phyloP scores from a whole-genome alignment of 192 early-diverging fungal species.

The Backusella morwellensis region DNA sequence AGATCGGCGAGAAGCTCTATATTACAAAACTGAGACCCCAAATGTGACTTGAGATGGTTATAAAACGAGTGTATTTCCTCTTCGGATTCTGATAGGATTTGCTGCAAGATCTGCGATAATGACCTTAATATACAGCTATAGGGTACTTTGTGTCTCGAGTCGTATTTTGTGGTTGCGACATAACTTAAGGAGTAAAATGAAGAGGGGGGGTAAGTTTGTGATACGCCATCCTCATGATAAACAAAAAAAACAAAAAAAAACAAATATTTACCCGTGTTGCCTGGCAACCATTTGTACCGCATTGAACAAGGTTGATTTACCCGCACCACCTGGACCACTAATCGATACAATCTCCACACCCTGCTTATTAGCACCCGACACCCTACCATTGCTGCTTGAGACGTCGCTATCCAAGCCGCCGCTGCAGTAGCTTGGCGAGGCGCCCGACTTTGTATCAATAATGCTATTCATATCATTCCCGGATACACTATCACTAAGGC shows the following conservation, averaged over 20 bases:
- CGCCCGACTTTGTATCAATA: conserved; percentile 3
- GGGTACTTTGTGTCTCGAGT: conserved; percentile 27
- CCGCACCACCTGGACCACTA: conserved; percentile 29
- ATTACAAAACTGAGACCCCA: conserved; percentile 22
- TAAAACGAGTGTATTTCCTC: conserved; percentile 24
- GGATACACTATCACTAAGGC: conserved; percentile 2
- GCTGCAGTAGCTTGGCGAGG: conserved; percentile 19
- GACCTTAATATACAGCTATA: conserved; percentile 30
- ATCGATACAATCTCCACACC: conserved; percentile 22
- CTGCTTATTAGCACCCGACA: not conserved
- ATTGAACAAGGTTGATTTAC: conserved; percentile 28
- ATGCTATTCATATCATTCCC: not conserved
- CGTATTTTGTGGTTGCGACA: conserved; percentile 32
- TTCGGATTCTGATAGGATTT: conserved; percentile 32
- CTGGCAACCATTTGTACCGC: conserved; percentile 31
- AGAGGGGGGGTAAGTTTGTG: not conserved
- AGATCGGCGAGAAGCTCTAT: conserved; percentile 18
- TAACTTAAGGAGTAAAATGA: conserved; percentile 3
- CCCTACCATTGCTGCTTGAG: conserved; percentile 14
- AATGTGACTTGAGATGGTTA: conserved; percentile 11
- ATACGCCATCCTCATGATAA: not conserved
- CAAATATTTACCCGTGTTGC: conserved; percentile 19
- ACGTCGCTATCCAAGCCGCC: conserved; percentile 13
- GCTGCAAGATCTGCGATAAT: conserved; percentile 31
- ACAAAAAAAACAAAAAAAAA: not conserved